Conservation (phyloP, 345 rosid species). For the Geranium rotundifolium region DNA sequence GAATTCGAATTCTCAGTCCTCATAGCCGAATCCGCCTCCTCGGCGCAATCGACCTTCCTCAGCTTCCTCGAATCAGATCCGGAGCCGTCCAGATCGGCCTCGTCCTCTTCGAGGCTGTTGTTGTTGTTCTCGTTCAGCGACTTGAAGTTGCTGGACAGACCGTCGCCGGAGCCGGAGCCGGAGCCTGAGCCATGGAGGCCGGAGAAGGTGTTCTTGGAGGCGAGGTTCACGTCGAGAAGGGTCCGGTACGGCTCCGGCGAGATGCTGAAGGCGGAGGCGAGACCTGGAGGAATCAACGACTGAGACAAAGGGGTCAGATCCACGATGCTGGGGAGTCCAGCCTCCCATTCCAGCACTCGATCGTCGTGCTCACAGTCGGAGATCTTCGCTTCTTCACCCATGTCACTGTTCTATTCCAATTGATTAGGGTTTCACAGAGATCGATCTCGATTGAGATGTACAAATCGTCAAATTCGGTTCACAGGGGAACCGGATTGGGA, state of each 20-base stretch:
- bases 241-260: slow-evolving; percentile 47
- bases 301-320: slow-evolving; percentile 73
- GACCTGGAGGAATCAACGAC: slow-evolving; percentile 52
- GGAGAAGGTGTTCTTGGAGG: slow-evolving; percentile 57
- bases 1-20: slow-evolving; percentile 24
- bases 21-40: slow-evolving; percentile 71
- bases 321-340: slow-evolving; percentile 56
- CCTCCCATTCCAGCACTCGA: slow-evolving; percentile 55
- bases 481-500: too few species aligned
- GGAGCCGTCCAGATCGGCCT: slow-evolving; percentile 38
- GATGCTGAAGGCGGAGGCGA: slow-evolving; percentile 82
- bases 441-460: too few species aligned
- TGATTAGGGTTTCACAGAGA: too few species aligned
- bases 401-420: too few species aligned
- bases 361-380: too few species aligned
- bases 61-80: slow-evolving; percentile 49
- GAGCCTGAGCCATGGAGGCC: slow-evolving; percentile 36
- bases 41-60: slow-evolving; percentile 7
- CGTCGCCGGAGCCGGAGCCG: too few species aligned
- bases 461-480: too few species aligned
- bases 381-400: too few species aligned
- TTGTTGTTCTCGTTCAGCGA: slow-evolving; percentile 14
- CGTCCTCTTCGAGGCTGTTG: slow-evolving; percentile 19
- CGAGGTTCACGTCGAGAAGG: slow-evolving; percentile 53
- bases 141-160: slow-evolving; percentile 32